Conservation (phyloP, 164 flowering plant species). For the Nymphaea colorata region DNA sequence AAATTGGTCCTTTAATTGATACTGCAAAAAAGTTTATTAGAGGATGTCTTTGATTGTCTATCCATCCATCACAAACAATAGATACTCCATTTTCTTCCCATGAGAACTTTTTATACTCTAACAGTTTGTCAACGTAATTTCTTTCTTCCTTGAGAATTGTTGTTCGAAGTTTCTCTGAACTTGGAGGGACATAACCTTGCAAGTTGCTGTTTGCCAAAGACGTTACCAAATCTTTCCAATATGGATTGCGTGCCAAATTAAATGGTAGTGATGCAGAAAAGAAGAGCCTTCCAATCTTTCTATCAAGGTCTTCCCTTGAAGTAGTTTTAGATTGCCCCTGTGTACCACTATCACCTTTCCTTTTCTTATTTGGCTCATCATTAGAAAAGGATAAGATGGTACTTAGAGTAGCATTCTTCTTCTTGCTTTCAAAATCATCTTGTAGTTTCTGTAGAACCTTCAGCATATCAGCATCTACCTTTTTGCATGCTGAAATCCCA, state of each 20-base stretch:
- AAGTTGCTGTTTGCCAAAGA: background rate
- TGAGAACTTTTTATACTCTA: background rate
- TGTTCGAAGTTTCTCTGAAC: background rate
- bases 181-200: constrained; percentile 1
- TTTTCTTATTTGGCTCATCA: background rate
- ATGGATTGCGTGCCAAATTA: background rate
- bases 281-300: background rate
- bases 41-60: background rate
- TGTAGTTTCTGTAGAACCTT: background rate
- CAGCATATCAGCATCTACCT: background rate
- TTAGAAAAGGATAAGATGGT: background rate
- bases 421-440: background rate
- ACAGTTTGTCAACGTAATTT: background rate
- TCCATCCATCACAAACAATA: constrained; percentile 3
- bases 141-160: constrained; percentile 1
- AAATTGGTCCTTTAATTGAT: background rate
- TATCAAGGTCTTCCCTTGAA: background rate
- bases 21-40: background rate
- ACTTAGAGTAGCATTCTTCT: background rate
- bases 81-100: constrained; percentile 1
- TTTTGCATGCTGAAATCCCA: background rate
- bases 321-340: background rate
- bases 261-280: background rate
- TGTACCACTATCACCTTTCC: background rate
- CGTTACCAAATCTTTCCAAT: background rate